Base-by-base conservation (phyloP, 441 rosid species). In the Bruguiera hainesii region DNA sequence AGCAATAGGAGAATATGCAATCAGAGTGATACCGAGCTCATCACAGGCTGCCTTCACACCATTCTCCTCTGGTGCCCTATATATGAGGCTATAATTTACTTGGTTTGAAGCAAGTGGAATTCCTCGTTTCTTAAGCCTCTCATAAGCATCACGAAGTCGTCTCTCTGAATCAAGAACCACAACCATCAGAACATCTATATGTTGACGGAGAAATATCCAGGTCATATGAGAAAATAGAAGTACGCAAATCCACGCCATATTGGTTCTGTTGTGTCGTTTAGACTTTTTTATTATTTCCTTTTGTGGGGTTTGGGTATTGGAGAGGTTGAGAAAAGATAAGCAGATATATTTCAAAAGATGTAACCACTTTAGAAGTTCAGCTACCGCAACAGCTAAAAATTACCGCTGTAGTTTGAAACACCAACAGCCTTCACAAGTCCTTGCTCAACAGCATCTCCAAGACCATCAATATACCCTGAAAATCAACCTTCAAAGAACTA, bases 391-490 rank as follows among this genome's bases (percentile, higher is more conserved):
- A 75, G 48, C 48, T 33, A 42, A 76, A 64, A 73, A n/a, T 31
- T 85, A 89, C 98, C 96, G 29, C 71, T 83, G 72, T 94, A 94
- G 82, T 94, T 94, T 63, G 99, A 94, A 82, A 94, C 99, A 61
- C 99, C 98, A 48, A 94, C 98, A 74, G 99, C 98, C 78, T 94
- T 88, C 69, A 95, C 99, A 56, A 95, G 89, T 56, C 98, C 98
- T 76, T 87, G 94, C 76, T 95, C 96, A 29, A 91, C 96, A 56
- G 98, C 98, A 86, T 95, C 99, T 69, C 88, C 99, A 70, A 95
- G 98, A 76, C 99, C 98, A 80, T 95, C 98, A 60, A 91, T 77
- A 77, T 87, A 95, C 67, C 99, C 99, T 91, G 90, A 79, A 83
- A 75, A 74, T 50, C 29, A 67, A 71, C 72, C 74, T 64, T 35